Percentiles rank a stretch among this genome's conserved stretches.
Evolutionary conservation across 2,329 filamentous ascomycete genomes (phyloP).

Genomic region (Coniochaeta sp.): DNA sequence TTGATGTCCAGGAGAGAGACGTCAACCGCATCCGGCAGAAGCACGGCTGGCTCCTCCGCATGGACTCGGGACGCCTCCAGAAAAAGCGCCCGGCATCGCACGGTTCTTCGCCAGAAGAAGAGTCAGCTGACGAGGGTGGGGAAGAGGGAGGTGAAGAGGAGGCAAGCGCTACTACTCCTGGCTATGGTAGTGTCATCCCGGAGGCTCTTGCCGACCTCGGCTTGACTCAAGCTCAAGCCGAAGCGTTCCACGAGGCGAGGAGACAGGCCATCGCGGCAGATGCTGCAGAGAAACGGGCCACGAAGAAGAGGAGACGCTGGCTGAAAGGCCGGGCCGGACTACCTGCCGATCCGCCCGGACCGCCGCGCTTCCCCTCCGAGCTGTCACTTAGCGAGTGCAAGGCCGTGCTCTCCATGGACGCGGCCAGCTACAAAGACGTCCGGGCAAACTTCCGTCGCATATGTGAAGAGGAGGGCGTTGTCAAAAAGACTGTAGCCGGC

Average conservation of each 20-base stretch:
- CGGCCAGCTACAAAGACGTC: constrained; percentile 53
- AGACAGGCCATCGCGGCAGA: constrained; percentile 47
- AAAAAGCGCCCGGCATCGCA: constrained; percentile 14
- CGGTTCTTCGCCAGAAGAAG: constrained; percentile 10
- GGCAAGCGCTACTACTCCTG: background rate
- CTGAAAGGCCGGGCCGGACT: constrained; percentile 62
- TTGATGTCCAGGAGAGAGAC: constrained; percentile 63
- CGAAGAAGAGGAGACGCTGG: constrained; percentile 59
- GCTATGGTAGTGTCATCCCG: background rate
- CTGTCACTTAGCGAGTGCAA: constrained; percentile 77
- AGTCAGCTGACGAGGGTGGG: background rate
- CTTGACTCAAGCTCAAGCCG: background rate
- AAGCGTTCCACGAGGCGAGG: constrained; percentile 38
- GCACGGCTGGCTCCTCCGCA: constrained; percentile 60
- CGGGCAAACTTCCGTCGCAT: constrained; percentile 63
- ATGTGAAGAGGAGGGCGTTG: constrained; percentile 57
- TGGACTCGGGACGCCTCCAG: constrained; percentile 49
- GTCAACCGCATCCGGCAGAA: constrained; percentile 61
- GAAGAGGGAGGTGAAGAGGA: background rate
- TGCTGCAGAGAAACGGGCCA: constrained; percentile 53
- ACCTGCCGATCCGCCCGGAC: constrained; percentile 58
- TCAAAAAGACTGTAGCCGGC: constrained; percentile 70
- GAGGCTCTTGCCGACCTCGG: background rate
- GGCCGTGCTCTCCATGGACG: constrained; percentile 57
- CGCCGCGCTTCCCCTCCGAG: constrained; percentile 72